phyloP scores from a whole-genome alignment of 148 eudicot genomes.

The Chenopodium formosanum region DNA sequence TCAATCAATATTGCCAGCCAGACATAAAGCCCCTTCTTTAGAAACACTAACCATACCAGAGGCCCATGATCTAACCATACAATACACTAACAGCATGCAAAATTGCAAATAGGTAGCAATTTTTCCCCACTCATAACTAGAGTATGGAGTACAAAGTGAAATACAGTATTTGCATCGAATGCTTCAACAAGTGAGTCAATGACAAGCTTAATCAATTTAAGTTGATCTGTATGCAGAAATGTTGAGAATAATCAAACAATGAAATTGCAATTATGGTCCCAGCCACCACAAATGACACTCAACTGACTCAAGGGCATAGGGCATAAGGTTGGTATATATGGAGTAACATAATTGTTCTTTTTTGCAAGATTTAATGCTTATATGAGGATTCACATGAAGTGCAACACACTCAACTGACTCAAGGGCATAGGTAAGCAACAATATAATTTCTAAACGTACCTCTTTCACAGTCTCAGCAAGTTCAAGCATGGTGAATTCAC shows the following conservation, averaged over 20 bases:
- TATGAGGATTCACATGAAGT: background rate
- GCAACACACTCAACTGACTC: background rate
- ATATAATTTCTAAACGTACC: constrained; percentile 37
- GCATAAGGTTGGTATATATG: too few relatives aligned
- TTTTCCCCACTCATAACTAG: too few relatives aligned
- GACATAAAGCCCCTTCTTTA: too few relatives aligned
- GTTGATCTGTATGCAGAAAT: background rate
- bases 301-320: too few relatives aligned
- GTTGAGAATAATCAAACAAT: background rate
- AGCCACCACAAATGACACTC: background rate
- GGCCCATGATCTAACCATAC: too few relatives aligned
- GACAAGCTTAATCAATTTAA: background rate
- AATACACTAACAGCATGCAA: too few relatives aligned
- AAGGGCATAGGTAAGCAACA: background rate
- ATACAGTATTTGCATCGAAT: background rate
- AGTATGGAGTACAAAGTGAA: background rate
- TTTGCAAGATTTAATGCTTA: background rate
- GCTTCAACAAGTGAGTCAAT: background rate
- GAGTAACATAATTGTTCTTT: too few relatives aligned
- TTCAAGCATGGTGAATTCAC: constrained; percentile 98
- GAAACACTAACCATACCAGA: too few relatives aligned
- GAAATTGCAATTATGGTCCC: background rate
- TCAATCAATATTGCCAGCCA: too few relatives aligned
- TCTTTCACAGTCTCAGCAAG: constrained; percentile 98
- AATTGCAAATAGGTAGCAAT: too few relatives aligned